Evolutionary conservation across 495 filamentous ascomycete genomes (phyloP), one percentile per base, ranked within the genome.

Genomic region (Penicillium macrosclerotiorum): DNA sequence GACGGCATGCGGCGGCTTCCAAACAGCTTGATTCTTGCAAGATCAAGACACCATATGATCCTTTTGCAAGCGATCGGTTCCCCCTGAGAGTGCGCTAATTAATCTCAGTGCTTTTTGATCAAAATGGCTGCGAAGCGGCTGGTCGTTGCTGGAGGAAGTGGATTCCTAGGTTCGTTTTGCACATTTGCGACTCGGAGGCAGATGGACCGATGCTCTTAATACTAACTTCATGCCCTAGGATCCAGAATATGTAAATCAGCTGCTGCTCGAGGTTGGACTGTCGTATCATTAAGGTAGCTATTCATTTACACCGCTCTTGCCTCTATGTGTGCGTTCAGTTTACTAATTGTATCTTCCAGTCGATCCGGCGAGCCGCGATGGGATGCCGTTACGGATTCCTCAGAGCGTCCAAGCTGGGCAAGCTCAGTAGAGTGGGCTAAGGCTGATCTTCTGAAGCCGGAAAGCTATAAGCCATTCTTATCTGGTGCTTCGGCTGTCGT

Each of bases 191-290:
- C 1, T 31, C 3, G 13, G 37, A 46, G 39, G 11, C 34, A 13
- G 24, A 31, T 39, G 18, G 22, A 32, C 26, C 22, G 33, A 36
- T 32, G 8, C 14, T 30, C 29, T 23, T 18, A 16, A 30, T 35
- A 42, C 51, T 60, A 31, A 57, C 42, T 26, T 39, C 18, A 11
- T 19, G 6, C 39, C 45, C 22, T 42, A 75, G 90, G 90, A 11
- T 90, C 87, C 19, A 76, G 90, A 40, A 95, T 98, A 68, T 96
- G 91, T 70, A 92, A 88, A 77, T 82, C 85, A 27, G 93, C 89
- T 22, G 80, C 85, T 32, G 72, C 81, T 31, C 74, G 89, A 49
- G 86, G 88, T 36, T 96, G 92, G 91, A 77, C 84, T 39, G 91
- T 96, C 12, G 90, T 79, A 22, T 96, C 90, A 3, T 79, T 97